Evolutionary conservation across 371 early-diverging fungal genomes (phyloP).

Genomic region (Circinella minor): DNA sequence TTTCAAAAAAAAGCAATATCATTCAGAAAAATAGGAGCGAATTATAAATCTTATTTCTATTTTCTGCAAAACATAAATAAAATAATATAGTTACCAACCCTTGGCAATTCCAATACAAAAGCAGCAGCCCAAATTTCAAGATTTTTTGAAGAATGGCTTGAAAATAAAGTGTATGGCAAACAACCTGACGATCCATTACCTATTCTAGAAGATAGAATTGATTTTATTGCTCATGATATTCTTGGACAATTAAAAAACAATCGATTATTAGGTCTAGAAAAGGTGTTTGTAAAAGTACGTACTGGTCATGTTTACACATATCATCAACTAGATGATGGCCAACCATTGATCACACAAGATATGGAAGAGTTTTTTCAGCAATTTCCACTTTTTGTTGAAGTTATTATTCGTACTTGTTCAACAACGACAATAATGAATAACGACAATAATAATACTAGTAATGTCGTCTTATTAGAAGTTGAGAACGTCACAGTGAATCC

Average conservation of each 20-base stretch:
- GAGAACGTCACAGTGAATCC: conserved; percentile 34
- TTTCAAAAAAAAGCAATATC: neutral
- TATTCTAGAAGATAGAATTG: conserved; percentile 39
- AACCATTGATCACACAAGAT: conserved; percentile 34
- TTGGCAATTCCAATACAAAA: conserved; percentile 32
- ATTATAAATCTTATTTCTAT: neutral
- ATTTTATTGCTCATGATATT: conserved; percentile 33
- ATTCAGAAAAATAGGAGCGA: neutral
- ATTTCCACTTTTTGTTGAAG: conserved; percentile 41
- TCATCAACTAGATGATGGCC: conserved; percentile 34
- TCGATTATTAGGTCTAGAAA: conserved; percentile 19
- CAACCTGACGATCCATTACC: conserved; percentile 22
- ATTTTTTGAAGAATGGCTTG: conserved; percentile 42
- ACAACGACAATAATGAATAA: neutral
- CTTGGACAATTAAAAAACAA: conserved; percentile 27
- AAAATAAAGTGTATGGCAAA: conserved; percentile 24
- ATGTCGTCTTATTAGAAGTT: conserved; percentile 14
- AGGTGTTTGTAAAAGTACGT: conserved; percentile 33
- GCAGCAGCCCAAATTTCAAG: conserved; percentile 31
- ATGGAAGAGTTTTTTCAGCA: conserved; percentile 45
- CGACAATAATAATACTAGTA: conserved; percentile 2
- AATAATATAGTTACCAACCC: conserved; percentile 37
- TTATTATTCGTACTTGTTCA: conserved; percentile 18
- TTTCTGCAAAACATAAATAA: conserved; percentile 2
- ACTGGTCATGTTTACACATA: conserved; percentile 39